A percentile compares a stretch with the other conserved stretches of the same genome.
Evolutionary conservation across 441 rosid genomes (phyloP).

Genomic region (Adansonia madagascariensis): DNA sequence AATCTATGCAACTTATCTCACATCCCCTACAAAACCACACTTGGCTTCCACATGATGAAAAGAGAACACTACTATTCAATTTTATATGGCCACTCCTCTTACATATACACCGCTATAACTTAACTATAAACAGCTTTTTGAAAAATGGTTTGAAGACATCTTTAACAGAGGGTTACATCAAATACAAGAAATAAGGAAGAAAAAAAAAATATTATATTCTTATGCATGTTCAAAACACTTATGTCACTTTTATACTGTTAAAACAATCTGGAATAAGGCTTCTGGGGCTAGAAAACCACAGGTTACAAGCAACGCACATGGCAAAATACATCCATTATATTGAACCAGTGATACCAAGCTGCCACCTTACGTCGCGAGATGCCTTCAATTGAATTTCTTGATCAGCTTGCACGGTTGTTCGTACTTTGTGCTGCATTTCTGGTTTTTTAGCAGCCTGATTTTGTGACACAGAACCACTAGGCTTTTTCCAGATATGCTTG

Average conservation of each 20-base stretch:
- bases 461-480: conserved; percentile 36
- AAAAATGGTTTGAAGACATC: conserved; percentile 7
- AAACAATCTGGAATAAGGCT: background rate
- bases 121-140: background rate
- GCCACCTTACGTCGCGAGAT: conserved; percentile 87
- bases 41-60: conserved; percentile 11
- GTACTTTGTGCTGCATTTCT: conserved; percentile 37
- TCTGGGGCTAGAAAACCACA: conserved; percentile 20
- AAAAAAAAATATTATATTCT: background rate
- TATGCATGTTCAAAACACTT: conserved; percentile 13
- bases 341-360: conserved; percentile 51
- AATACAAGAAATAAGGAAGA: background rate
- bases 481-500: conserved; percentile 57
- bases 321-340: conserved; percentile 37
- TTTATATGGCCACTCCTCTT: background rate
- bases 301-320: conserved; percentile 31
- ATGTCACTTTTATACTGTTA: conserved; percentile 12
- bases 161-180: background rate
- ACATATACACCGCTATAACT: background rate
- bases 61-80: background rate
- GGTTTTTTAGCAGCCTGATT: conserved; percentile 38
- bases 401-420: conserved; percentile 44
- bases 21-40: background rate
- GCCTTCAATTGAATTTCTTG: conserved; percentile 73
- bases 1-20: background rate